phyloP scores from a whole-genome alignment of 257 asterid species.

The Buddleja alternifolia region DNA sequence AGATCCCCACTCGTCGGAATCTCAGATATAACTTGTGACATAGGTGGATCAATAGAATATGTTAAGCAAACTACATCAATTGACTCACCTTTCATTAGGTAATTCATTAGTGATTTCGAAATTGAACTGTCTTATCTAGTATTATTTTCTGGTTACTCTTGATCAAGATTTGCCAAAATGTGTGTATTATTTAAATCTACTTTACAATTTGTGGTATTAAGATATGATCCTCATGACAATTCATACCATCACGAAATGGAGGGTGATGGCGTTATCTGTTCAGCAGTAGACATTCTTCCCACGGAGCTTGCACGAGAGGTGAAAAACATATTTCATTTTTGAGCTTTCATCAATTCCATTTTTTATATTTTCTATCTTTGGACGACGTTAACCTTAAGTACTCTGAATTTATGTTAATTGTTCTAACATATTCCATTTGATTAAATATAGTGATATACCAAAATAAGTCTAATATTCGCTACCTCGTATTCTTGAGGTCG shows the following conservation, averaged over 20 bases:
- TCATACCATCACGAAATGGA: conserved; percentile 81
- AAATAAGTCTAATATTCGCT: too few species aligned
- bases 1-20: conserved; percentile 87
- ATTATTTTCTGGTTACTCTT: neutral
- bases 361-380: neutral
- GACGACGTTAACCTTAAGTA: neutral
- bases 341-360: conserved; percentile 18
- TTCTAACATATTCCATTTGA: conserved; percentile 5
- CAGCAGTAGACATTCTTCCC: conserved; percentile 96
- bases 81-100: conserved; percentile 97
- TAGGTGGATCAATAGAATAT: conserved; percentile 88
- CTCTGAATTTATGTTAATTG: conserved; percentile 7
- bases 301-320: conserved; percentile 98
- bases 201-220: conserved; percentile 32
- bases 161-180: neutral
- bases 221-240: conserved; percentile 75
- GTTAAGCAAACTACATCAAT: conserved; percentile 73
- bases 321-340: conserved; percentile 16
- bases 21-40: conserved; percentile 88
- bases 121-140: neutral
- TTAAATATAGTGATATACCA: too few species aligned
- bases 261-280: conserved; percentile 79
- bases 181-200: neutral
- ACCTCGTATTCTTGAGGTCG: too few species aligned
- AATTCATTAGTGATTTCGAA: conserved; percentile 19